Evolutionary conservation across 768 basidiomycete genomes (phyloP).

Genomic region (Porpolomopsis calyptriformis): DNA sequence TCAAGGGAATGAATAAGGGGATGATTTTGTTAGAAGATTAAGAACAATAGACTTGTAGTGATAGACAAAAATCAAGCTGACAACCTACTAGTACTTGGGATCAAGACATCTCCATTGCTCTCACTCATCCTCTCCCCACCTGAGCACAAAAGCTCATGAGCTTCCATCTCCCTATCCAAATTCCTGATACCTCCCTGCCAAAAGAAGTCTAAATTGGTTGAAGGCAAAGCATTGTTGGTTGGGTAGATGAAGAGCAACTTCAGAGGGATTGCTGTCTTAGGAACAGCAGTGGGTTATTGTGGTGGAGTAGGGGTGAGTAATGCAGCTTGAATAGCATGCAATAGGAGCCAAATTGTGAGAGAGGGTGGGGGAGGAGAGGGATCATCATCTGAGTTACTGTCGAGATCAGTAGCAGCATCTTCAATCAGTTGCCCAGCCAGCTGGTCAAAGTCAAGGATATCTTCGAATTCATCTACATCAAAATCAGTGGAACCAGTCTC

Average conservation of each 20-base stretch:
- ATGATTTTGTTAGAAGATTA: background rate
- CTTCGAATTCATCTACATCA: too few species aligned
- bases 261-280: conserved; percentile 5
- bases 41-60: background rate
- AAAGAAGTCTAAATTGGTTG: conserved; percentile 10
- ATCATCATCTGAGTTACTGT: background rate
- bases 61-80: too few species aligned
- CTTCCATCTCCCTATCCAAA: conserved; percentile 12
- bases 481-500: background rate
- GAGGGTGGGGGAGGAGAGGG: background rate
- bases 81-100: background rate
- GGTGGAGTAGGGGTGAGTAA: background rate
- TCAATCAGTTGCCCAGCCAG: background rate
- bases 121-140: background rate
- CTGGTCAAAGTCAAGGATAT: conserved; percentile 1
- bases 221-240: conserved; percentile 1
- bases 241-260: conserved; percentile 8
- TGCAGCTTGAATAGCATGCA: too few species aligned
- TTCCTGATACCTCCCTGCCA: conserved; percentile 13
- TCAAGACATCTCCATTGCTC: background rate
- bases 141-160: conserved; percentile 11
- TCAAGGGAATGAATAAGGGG: background rate
- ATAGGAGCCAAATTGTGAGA: too few species aligned
- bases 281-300: background rate
- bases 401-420: background rate